Conservation (phyloP, 2,329 filamentous ascomycete genomes). For the Emergomyces orientalis region DNA sequence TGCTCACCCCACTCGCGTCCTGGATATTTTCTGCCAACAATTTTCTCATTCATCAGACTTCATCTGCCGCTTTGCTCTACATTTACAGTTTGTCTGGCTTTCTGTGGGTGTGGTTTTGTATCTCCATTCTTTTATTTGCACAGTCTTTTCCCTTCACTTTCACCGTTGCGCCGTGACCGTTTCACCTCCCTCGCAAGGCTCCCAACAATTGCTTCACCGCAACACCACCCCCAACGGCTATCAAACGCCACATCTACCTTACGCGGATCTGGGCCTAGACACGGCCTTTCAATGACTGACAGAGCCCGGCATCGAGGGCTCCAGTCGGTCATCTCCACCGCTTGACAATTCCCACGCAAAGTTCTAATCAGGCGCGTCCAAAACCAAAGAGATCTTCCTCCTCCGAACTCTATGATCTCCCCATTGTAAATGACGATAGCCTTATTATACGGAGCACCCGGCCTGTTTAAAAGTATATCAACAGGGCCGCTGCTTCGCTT, state of each 20-base stretch:
- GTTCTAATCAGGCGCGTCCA: neutral
- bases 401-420: neutral
- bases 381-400: neutral
- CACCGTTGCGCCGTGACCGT: too few relatives aligned
- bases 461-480: neutral
- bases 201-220: slow-evolving; percentile 5
- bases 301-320: neutral
- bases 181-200: too few relatives aligned
- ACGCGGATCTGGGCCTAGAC: neutral
- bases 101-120: neutral
- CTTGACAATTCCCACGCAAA: neutral
- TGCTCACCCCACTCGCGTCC: too few relatives aligned
- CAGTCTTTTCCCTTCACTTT: neutral
- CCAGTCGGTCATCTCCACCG: neutral
- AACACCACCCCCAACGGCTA: neutral
- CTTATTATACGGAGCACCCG: neutral
- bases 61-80: neutral
- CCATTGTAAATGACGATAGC: neutral
- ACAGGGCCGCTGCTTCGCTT: slow-evolving; percentile 1
- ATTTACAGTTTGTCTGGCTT: neutral
- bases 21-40: neutral
- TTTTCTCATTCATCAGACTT: neutral
- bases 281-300: slow-evolving; percentile 1
- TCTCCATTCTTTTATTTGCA: neutral
- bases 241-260: neutral